Evolutionary conservation across 2,329 filamentous ascomycete species (phyloP).

Genomic region (Scedosporium apiospermum): DNA sequence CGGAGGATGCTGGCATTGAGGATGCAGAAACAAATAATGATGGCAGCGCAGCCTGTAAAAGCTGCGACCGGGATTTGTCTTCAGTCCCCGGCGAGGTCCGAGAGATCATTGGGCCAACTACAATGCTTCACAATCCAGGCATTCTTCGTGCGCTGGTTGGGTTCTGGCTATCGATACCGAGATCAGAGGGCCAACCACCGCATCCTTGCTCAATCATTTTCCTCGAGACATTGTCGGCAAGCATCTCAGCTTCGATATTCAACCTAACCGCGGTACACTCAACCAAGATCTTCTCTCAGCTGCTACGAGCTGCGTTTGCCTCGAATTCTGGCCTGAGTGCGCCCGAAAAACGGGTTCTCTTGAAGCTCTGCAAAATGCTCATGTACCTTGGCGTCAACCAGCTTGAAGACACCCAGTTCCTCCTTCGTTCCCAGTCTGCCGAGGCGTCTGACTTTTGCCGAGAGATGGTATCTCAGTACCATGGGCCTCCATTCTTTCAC

Average conservation of each 20-base stretch:
- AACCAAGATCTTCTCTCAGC: conserved; percentile 59
- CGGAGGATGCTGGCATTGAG: not conserved
- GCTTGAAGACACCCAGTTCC: conserved; percentile 73
- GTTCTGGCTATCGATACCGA: conserved; percentile 54
- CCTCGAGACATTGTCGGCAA: conserved; percentile 50
- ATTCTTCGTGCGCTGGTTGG: conserved; percentile 53
- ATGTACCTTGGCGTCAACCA: conserved; percentile 67
- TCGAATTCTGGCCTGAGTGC: conserved; percentile 38
- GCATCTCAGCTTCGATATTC: conserved; percentile 52
- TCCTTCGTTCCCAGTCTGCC: conserved; percentile 46
- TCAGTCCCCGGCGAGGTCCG: conserved; percentile 22
- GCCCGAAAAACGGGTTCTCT: conserved; percentile 48
- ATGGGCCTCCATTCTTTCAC: conserved; percentile 76
- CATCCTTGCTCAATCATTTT: conserved; percentile 53
- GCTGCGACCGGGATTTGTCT: not conserved
- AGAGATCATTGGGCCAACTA: conserved; percentile 39
- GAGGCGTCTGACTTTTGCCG: conserved; percentile 60
- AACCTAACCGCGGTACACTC: conserved; percentile 65
- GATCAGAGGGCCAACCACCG: conserved; percentile 30
- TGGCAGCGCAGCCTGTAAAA: not conserved
- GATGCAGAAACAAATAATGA: not conserved
- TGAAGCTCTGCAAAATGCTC: conserved; percentile 59
- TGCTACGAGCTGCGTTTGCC: conserved; percentile 53
- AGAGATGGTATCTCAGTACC: conserved; percentile 62
- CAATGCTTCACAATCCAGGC: conserved; percentile 49